These are phyloP conservation scores for Tanacetum coccineum DNA, from an alignment of 129 eudicot genomes.

Conservation along the genomic window DNA sequence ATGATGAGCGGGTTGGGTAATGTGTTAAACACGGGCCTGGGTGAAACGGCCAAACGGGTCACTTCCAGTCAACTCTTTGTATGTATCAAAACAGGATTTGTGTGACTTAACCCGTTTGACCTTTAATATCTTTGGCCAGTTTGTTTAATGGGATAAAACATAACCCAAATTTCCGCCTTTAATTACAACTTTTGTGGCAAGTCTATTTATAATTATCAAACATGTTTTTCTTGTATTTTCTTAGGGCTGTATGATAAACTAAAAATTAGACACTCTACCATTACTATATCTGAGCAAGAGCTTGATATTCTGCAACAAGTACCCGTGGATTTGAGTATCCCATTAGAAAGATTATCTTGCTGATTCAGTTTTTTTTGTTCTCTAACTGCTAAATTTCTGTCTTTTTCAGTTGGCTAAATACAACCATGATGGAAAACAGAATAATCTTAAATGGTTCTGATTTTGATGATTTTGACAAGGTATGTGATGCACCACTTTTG, in stretches of 20 bases:
- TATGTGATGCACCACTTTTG: conserved; percentile 22
- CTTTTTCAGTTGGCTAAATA: conserved; percentile 79
- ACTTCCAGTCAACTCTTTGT: no score
- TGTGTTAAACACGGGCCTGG: no score
- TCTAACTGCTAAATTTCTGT: conserved; percentile 9
- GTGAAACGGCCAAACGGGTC: no score
- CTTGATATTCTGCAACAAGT: neutral
- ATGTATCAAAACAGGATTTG: no score
- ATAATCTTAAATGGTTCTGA: conserved; percentile 45
- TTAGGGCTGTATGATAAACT: neutral
- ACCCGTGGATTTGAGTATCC: neutral
- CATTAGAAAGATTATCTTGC: neutral
- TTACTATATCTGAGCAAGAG: neutral
- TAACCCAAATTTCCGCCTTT: no score
- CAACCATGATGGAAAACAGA: conserved; percentile 77
- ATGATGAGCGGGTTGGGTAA: no score
- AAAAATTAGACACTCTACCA: neutral
- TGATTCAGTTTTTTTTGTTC: neutral
- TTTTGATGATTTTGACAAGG: conserved; percentile 87
- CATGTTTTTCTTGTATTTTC: neutral
- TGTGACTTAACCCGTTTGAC: no score
- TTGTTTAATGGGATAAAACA: no score
- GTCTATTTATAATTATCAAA: neutral
- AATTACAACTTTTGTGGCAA: neutral
- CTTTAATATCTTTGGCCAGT: no score